Conservation (phyloP, 176 grass and related monocot species). For the Sorghum bicolor region DNA sequence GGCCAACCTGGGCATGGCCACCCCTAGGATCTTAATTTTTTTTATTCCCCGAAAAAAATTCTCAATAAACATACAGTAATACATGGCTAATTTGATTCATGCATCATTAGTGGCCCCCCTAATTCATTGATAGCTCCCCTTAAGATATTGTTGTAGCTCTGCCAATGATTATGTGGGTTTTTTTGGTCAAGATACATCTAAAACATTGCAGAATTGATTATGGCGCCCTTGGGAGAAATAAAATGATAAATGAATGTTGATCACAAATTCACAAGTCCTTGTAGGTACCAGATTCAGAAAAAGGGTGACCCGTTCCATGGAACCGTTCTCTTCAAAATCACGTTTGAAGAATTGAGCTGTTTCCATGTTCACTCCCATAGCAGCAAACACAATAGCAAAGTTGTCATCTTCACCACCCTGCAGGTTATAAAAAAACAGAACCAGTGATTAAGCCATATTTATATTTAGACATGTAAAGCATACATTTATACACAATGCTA, state of each 20-base stretch:
- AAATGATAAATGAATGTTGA: background rate
- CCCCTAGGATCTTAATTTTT: background rate
- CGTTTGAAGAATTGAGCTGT: conserved; percentile 99
- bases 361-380: conserved; percentile 99
- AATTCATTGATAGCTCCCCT: background rate
- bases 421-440: conserved; percentile 8
- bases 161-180: background rate
- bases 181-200: background rate
- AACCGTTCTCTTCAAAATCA: conserved; percentile 99
- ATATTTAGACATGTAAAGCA: background rate
- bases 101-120: background rate
- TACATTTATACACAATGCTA: background rate
- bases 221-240: background rate
- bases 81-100: background rate
- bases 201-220: background rate
- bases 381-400: conserved; percentile 99
- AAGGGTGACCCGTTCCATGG: conserved; percentile 97
- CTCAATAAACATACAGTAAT: background rate
- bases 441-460: background rate
- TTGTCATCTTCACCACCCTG: conserved; percentile 92
- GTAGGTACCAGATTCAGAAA: conserved; percentile 93
- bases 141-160: background rate
- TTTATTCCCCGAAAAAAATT: too few species aligned
- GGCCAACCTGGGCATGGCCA: background rate
- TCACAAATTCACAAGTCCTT: background rate